These are phyloP conservation scores for Trapa bicornis DNA, from an alignment of 345 rosid genomes.

Conservation along the genomic window DNA sequence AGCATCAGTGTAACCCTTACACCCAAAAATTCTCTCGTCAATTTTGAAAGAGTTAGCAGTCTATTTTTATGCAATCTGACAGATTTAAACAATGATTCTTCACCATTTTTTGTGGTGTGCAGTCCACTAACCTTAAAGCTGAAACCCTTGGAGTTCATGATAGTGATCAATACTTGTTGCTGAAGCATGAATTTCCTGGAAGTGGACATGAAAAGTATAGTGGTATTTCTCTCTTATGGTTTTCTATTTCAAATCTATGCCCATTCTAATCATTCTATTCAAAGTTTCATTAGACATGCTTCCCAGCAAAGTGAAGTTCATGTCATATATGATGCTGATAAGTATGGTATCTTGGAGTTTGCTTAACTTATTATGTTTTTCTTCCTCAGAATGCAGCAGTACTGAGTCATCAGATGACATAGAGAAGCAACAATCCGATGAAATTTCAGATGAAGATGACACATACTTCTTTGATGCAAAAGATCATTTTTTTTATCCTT, in stretches of 20 bases:
- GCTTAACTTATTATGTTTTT: slow-evolving; percentile 10
- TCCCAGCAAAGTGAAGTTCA: neutral
- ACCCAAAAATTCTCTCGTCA: neutral
- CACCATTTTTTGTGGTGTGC: slow-evolving; percentile 12
- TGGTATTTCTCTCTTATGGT: slow-evolving; percentile 29
- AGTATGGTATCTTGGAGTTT: neutral
- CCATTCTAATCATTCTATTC: neutral
- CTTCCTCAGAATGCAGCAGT: slow-evolving; percentile 82
- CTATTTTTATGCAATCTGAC: no score
- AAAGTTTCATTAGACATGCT: neutral
- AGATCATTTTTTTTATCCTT: slow-evolving; percentile 52
- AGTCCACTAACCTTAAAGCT: slow-evolving; percentile 83
- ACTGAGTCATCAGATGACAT: slow-evolving; percentile 93
- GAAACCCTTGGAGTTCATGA: slow-evolving; percentile 58
- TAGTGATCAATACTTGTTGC: slow-evolving; percentile 40
- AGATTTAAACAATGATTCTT: neutral
- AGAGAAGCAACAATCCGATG: slow-evolving; percentile 85
- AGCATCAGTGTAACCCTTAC: neutral
- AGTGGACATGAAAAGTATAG: slow-evolving; percentile 65
- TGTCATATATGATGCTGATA: neutral
- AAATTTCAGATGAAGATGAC: slow-evolving; percentile 78
- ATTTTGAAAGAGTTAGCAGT: neutral
- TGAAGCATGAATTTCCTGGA: slow-evolving; percentile 62
- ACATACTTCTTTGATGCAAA: slow-evolving; percentile 57
- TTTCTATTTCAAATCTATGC: neutral